These are phyloP conservation scores for Monosporascus ibericus DNA, from an alignment of 2,329 filamentous ascomycete genomes.

Conservation along the genomic window DNA sequence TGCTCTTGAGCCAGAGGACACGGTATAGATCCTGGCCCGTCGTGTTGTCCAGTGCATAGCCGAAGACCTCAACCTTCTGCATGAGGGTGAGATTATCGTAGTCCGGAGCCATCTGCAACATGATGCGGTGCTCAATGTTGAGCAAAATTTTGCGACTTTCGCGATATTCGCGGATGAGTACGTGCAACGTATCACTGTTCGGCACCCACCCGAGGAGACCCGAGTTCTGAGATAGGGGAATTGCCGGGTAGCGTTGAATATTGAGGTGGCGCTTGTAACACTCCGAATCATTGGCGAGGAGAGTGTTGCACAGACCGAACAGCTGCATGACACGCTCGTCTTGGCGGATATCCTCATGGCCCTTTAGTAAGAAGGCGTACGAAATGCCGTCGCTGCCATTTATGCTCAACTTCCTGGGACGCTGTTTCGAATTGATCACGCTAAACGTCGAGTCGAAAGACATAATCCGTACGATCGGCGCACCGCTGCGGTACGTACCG, in stretches of 20 bases:
- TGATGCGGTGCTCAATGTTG: constrained; percentile 98
- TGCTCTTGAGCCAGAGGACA: constrained; percentile 97
- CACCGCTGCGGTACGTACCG: constrained; percentile 78
- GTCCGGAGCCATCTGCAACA: constrained; percentile 99
- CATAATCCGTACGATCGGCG: constrained; percentile 74
- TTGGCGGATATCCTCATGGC: constrained; percentile 98
- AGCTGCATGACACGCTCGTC: constrained; percentile 99
- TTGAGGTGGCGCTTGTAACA: constrained; percentile 95
- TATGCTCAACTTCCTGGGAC: constrained; percentile 81
- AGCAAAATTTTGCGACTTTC: constrained; percentile 95
- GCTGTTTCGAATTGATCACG: constrained; percentile 95
- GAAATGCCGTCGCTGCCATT: constrained; percentile 82
- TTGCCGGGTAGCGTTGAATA: constrained; percentile 94
- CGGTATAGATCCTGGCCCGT: constrained; percentile 98
- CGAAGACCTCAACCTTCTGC: constrained; percentile 99
- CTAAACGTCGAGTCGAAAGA: constrained; percentile 86
- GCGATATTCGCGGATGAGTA: constrained; percentile 93
- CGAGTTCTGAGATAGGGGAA: constrained; percentile 92
- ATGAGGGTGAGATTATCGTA: constrained; percentile 98
- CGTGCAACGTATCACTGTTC: constrained; percentile 94
- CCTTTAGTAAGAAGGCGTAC: constrained; percentile 90
- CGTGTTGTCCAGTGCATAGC: constrained; percentile 97
- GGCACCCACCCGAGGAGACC: constrained; percentile 94
- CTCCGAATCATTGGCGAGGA: constrained; percentile 88
- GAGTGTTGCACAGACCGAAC: constrained; percentile 94